Evolutionary conservation across 2,329 filamentous ascomycete species (phyloP), one percentile per base, ranked within the genome.

Genomic region (Colletotrichum sp.): DNA sequence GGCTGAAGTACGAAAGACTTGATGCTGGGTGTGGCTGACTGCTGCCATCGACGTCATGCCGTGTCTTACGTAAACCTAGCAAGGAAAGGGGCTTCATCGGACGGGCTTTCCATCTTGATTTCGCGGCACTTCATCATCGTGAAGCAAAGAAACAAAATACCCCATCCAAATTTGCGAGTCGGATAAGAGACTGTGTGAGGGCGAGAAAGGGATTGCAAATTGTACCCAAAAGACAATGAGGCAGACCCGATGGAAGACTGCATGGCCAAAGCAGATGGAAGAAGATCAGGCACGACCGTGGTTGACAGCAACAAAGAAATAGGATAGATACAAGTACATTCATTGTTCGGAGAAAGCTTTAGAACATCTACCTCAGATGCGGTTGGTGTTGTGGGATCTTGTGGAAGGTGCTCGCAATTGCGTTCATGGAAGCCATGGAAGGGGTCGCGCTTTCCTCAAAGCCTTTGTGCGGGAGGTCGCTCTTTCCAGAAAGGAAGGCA

Each of bases 121-220:
- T 28, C 28, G 28, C 28, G 8, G 39, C 9, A 7, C 39, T n/a
- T 49, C 9, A 12, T 49, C 6, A n/a, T 49, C 39, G 39, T 44
- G 39, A 44, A 44, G 39, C 39, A 7, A n/a, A n/a, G 39, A 12
- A 49, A n/a, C 9, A 49, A n/a, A 3, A n/a, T 3, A 12, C 2
- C 3, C 2, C 5, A 49, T 9, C 39, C 9, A 12, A 7, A 0
- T n/a, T n/a, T 8, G 0, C 39, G 4, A 3, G 18, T n/a, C 3
- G 18, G 4, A 49, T 6, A 49, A n/a, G 3, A 49, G 9, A n/a
- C 18, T n/a, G 36, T 49, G 3, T 3, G 5, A 44, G 18, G 16
- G 39, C 15, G 18, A n/a, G 1, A 49, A 12, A n/a, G 9, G 7
- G 5, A n/a, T 12, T n/a, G 18, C 39, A n/a, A 3, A n/a, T n/a